Conservation (phyloP, 2,329 filamentous ascomycete species). For the Stagonosporopsis tanaceti region DNA sequence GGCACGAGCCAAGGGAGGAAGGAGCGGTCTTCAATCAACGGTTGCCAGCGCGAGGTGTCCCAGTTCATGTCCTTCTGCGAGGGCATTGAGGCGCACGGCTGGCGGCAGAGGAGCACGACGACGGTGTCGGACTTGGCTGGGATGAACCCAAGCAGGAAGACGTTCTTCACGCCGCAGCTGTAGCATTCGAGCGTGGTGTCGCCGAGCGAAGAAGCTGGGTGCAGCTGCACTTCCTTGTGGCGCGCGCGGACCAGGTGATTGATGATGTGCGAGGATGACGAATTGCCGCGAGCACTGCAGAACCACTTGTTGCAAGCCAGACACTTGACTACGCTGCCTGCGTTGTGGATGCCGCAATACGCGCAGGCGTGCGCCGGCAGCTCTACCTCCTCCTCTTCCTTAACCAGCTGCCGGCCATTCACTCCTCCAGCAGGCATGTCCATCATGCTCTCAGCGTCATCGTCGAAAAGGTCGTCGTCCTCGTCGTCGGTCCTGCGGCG, state of each 20-base stretch:
- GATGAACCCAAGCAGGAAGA: conserved; percentile 96
- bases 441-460: conserved; percentile 73
- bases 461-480: conserved; percentile 84
- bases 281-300: conserved; percentile 95
- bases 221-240: conserved; percentile 98
- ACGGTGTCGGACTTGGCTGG: conserved; percentile 98
- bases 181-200: conserved; percentile 98
- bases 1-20: conserved; percentile 94
- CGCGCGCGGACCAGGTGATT: conserved; percentile 96
- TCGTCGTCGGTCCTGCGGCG: conserved; percentile 84
- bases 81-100: conserved; percentile 92
- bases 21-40: conserved; percentile 93
- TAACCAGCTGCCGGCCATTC: conserved; percentile 63
- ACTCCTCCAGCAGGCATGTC: conserved; percentile 82
- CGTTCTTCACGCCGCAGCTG: conserved; percentile 99
- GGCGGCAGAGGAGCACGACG: conserved; percentile 93
- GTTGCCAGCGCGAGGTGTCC: conserved; percentile 98
- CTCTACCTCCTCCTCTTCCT: conserved; percentile 79
- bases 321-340: conserved; percentile 95
- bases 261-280: conserved; percentile 96
- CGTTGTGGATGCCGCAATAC: conserved; percentile 97
- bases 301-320: conserved; percentile 98
- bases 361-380: conserved; percentile 90
- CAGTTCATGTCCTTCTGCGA: conserved; percentile 99
- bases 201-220: conserved; percentile 89